Conservation (phyloP, 2,329 filamentous ascomycete genomes). For the Colletotrichum sp. region DNA sequence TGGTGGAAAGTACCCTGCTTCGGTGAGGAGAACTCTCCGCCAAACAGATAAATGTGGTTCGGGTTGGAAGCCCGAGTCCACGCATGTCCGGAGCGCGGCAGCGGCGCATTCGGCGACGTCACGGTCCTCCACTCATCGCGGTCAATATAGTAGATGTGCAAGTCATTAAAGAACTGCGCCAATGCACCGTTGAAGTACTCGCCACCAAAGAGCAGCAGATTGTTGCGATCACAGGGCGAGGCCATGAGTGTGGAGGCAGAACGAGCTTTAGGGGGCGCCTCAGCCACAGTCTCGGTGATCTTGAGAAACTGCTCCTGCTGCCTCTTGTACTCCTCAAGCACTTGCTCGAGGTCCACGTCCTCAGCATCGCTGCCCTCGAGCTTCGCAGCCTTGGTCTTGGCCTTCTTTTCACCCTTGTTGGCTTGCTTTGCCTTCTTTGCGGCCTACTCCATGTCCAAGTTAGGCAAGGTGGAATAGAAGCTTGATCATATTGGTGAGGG, state of each 20-base stretch:
- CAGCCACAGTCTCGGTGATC: constrained; percentile 79
- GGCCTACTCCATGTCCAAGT: constrained; percentile 38
- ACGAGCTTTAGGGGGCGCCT: constrained; percentile 76
- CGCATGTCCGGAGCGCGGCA: constrained; percentile 91
- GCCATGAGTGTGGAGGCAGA: constrained; percentile 83
- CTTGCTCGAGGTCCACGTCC: constrained; percentile 90
- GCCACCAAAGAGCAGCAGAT: constrained; percentile 89
- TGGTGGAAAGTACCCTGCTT: constrained; percentile 99
- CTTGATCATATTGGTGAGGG: neutral
- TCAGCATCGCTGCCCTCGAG: constrained; percentile 85
- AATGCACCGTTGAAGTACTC: constrained; percentile 94
- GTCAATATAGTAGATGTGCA: constrained; percentile 77
- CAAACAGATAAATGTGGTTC: constrained; percentile 88
- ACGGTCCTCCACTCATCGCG: constrained; percentile 90
- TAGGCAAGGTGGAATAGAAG: constrained; percentile 22
- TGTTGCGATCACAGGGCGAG: constrained; percentile 84
- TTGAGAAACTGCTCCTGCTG: constrained; percentile 95
- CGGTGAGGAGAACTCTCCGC: constrained; percentile 94
- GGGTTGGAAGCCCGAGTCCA: constrained; percentile 91
- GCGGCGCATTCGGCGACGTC: constrained; percentile 87
- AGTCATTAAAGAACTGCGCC: constrained; percentile 73
- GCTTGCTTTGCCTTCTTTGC: constrained; percentile 80
- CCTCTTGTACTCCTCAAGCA: constrained; percentile 90
- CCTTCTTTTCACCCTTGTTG: constrained; percentile 89
- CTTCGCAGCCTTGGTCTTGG: constrained; percentile 73